Conservation (phyloP, 1,284 basidiomycete species). For the Sanguinoderma infundibulare region DNA sequence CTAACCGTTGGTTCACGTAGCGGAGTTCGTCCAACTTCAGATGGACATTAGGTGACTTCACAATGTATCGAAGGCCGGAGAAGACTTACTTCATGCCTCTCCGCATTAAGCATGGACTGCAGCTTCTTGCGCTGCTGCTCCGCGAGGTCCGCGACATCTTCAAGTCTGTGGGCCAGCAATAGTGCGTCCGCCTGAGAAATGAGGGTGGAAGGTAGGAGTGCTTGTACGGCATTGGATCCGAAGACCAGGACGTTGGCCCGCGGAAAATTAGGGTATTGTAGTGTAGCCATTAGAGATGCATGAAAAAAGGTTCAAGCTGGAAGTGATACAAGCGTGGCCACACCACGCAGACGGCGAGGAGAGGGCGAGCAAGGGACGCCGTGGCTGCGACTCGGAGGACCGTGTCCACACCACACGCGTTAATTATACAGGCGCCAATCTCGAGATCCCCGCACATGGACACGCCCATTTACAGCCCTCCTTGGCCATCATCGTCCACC, state of each 20-base stretch:
- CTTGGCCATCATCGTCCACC: neutral
- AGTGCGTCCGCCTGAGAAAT: conserved; percentile 76
- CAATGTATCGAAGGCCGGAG: neutral
- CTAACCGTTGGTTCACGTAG: conserved; percentile 80
- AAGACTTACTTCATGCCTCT: conserved; percentile 53
- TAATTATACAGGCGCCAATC: neutral
- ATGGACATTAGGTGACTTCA: neutral
- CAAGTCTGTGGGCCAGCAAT: conserved; percentile 64
- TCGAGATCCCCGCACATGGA: neutral
- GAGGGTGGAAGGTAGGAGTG: conserved; percentile 73
- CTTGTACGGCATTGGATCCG: conserved; percentile 63
- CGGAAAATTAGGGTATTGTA: conserved; percentile 44
- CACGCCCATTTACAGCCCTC: neutral
- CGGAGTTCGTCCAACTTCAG: conserved; percentile 63
- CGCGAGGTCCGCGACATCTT: conserved; percentile 67
- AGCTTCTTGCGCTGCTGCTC: conserved; percentile 63
- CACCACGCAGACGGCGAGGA: neutral
- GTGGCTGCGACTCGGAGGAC: neutral
- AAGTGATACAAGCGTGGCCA: neutral
- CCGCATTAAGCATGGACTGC: conserved; percentile 50
- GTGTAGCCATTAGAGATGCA: conserved; percentile 25
- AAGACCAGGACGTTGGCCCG: conserved; percentile 69
- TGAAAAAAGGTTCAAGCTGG: neutral
- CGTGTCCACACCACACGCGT: neutral
- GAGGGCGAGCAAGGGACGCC: too few relatives aligned